Conservation (phyloP, 2,329 filamentous ascomycete genomes). For the Fusarium sp. region DNA sequence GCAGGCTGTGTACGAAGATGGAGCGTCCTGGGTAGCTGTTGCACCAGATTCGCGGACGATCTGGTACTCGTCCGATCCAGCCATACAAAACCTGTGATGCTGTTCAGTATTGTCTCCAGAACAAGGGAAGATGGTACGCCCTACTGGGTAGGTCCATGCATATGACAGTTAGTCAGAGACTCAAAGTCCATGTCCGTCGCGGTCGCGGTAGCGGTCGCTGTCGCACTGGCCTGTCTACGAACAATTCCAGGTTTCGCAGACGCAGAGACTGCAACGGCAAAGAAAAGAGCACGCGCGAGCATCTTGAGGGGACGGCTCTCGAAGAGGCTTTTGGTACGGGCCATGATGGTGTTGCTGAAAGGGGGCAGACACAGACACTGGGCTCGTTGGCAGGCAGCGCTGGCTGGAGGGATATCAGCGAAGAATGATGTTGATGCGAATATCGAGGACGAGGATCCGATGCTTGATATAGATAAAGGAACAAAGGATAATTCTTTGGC, state of each 20-base stretch:
- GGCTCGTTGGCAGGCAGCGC: constrained; percentile 7
- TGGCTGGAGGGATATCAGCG: neutral
- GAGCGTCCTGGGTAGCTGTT: constrained; percentile 33
- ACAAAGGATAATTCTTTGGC: neutral
- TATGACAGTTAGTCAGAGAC: constrained; percentile 40
- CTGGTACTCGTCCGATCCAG: constrained; percentile 36
- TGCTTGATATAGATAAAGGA: neutral
- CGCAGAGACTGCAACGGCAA: constrained; percentile 37
- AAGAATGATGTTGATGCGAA: neutral
- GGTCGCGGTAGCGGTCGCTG: constrained; percentile 27
- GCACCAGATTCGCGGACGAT: constrained; percentile 28
- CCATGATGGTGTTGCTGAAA: constrained; percentile 22
- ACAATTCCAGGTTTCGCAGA: constrained; percentile 29
- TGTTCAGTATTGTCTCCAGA: neutral
- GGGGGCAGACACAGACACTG: neutral
- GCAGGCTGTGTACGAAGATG: constrained; percentile 42
- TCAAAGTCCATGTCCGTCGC: constrained; percentile 27
- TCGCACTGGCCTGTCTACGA: constrained; percentile 26
- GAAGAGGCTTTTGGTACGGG: constrained; percentile 19
- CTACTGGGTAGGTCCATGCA: constrained; percentile 39
- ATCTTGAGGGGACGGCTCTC: constrained; percentile 20
- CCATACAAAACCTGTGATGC: constrained; percentile 37
- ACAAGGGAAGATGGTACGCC: accelerated
- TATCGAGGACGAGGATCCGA: neutral
- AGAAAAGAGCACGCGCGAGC: constrained; percentile 23